Evolutionary conservation across 306 rosid genomes (phyloP).

Genomic region (Fragaria ananassa): DNA sequence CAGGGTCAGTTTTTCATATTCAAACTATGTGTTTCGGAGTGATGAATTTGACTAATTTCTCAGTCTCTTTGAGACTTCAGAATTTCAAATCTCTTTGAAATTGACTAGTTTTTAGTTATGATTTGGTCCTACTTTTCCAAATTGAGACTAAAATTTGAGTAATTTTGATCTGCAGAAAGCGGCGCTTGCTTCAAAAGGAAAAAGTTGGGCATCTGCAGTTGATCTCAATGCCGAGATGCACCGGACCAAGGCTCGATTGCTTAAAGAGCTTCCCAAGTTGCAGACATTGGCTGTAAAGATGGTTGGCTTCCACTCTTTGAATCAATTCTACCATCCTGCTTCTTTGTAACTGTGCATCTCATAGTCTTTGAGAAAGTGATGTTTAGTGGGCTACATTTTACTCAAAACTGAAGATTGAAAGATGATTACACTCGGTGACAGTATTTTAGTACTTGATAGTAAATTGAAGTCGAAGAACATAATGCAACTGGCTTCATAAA

Average conservation of each 20-base stretch:
- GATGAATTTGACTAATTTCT: too few species aligned
- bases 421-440: background rate
- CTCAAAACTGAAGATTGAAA: slow-evolving; percentile 1
- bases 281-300: slow-evolving; percentile 86
- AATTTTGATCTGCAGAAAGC: slow-evolving; percentile 67
- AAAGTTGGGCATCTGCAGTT: slow-evolving; percentile 79
- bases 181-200: slow-evolving; percentile 77
- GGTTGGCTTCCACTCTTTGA: slow-evolving; percentile 37
- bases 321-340: background rate
- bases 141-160: background rate
- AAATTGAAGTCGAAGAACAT: background rate
- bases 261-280: slow-evolving; percentile 92
- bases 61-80: too few species aligned
- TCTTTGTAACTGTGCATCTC: too few species aligned
- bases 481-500: too few species aligned
- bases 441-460: background rate
- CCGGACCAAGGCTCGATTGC: slow-evolving; percentile 79
- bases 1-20: too few species aligned
- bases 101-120: too few species aligned
- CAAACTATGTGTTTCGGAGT: too few species aligned
- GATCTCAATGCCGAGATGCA: slow-evolving; percentile 97
- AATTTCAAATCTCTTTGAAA: too few species aligned
- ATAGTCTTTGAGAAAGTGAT: background rate
- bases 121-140: background rate
- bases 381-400: background rate